Evolutionary conservation across 139 green algal species (phyloP).

Genomic region (Picochlorum sp.): DNA sequence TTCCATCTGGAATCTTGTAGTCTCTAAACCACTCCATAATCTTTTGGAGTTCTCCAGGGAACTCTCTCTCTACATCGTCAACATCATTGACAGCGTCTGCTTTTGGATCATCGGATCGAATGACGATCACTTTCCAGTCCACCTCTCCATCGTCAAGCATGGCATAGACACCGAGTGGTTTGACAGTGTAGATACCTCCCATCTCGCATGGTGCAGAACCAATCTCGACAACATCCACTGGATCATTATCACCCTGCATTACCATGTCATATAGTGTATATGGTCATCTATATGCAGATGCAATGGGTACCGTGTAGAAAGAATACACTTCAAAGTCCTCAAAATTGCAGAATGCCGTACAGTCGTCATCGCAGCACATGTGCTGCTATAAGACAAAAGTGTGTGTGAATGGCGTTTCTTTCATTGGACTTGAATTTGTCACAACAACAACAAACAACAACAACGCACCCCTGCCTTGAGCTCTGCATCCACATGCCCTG

Average conservation of each 20-base stretch:
- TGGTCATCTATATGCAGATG: too few species aligned
- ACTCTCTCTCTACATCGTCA: slow-evolving; percentile 91
- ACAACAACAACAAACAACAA: neutral
- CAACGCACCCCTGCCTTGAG: slow-evolving; percentile 36
- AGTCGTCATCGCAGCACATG: neutral
- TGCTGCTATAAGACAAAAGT: neutral
- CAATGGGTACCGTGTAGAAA: too few species aligned
- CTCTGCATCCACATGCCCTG: slow-evolving; percentile 61
- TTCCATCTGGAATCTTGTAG: slow-evolving; percentile 99
- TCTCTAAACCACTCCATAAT: slow-evolving; percentile 95
- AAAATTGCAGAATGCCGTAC: slow-evolving; percentile 33
- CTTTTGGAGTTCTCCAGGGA: slow-evolving; percentile 89
- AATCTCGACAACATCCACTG: slow-evolving; percentile 98
- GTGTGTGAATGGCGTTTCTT: slow-evolving; percentile 26
- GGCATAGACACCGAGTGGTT: slow-evolving; percentile 76
- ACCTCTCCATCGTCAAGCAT: slow-evolving; percentile 99
- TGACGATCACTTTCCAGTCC: slow-evolving; percentile 98
- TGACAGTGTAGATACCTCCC: slow-evolving; percentile 86
- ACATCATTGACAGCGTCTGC: slow-evolving; percentile 83
- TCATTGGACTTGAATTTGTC: slow-evolving; percentile 11
- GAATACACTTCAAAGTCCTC: neutral
- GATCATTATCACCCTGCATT: slow-evolving; percentile 90
- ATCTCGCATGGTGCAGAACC: slow-evolving; percentile 49
- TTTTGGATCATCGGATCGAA: slow-evolving; percentile 85
- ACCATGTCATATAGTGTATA: neutral